Evolutionary conservation across 2,329 filamentous ascomycete genomes (phyloP), one percentile per base, ranked within the genome.

Genomic region (Teratosphaeria gauchensis): DNA sequence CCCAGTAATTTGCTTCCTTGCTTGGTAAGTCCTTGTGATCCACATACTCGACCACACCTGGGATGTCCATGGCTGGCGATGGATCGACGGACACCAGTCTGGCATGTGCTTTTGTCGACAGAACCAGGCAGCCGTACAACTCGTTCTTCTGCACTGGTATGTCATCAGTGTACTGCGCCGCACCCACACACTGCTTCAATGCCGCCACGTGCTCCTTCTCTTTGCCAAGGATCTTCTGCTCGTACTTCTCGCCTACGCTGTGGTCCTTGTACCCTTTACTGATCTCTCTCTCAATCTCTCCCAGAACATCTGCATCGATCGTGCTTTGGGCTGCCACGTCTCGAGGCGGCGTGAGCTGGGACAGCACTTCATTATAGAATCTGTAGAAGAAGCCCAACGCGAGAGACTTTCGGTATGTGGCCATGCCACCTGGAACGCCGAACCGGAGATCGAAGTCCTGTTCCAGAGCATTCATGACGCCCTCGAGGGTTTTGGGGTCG

Each of bases 141-240:
- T 97, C 92, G 64, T 96, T 96, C 72, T 86, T 88, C 65, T 92
- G 80, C 0, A 86, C 78, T 1, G 92, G 92, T 8, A 96, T 95
- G 66, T 99, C 94, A 68, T 97, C 94, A 0, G 91, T 96, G 66
- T 99, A 99, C 66, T 96, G 90, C 1, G 94, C 94, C 74, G 96
- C 90, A 58, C 94, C 94, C 0, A 90, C 95, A 9, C 87, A 88
- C 74, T 99, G 94, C 76, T 96, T 95, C 72, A 99, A 74, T 0
- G 94, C 94, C 1, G 94, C 90, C 38, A 96, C 83, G 69, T 97
- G 94, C 21, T 87, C 87, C 56, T 86, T 87, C n/a, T 89, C 83
- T 70, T 92, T 92, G 55, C 94, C 94, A 0, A 96, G 80, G 35
- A 95, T 82, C 58, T 87, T 88, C 70, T 94, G 85, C 66, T 88